Evolutionary conservation across 1,139 yeast genomes (phyloP).

Genomic region (Geotrichum australiense): DNA sequence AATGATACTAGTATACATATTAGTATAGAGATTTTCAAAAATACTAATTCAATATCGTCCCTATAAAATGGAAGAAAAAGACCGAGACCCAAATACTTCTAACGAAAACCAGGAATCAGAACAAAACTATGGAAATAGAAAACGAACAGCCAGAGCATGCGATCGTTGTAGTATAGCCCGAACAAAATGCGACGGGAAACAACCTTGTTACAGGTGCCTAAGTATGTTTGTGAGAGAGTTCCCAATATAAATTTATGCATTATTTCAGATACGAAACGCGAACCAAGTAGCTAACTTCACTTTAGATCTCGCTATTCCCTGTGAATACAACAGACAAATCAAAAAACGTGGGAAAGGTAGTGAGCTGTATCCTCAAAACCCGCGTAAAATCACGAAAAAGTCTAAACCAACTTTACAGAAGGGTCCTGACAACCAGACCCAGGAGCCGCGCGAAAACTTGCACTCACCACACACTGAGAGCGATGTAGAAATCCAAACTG

Average conservation of each 20-base stretch:
- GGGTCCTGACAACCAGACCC: too few species aligned
- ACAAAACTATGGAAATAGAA: slow-evolving; percentile 16
- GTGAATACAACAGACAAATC: slow-evolving; percentile 36
- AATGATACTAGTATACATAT: too few species aligned
- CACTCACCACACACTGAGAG: too few species aligned
- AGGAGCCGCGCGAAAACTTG: too few species aligned
- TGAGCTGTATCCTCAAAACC: slow-evolving; percentile 24
- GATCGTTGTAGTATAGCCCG: slow-evolving; percentile 38
- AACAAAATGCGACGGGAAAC: slow-evolving; percentile 38
- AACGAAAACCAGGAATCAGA: too few species aligned
- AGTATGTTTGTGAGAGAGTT: slow-evolving; percentile 22
- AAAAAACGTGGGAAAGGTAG: slow-evolving; percentile 39
- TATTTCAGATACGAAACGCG: neutral
- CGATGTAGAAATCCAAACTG: too few species aligned
- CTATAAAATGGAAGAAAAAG: too few species aligned
- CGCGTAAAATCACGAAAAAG: slow-evolving; percentile 11
- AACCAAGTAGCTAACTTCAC: neutral
- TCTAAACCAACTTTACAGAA: neutral
- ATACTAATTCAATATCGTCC: too few species aligned
- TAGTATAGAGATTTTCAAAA: too few species aligned
- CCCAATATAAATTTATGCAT: neutral
- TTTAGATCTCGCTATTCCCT: slow-evolving; percentile 26
- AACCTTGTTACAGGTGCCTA: slow-evolving; percentile 36
- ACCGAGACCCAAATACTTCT: too few species aligned
- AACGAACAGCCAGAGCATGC: slow-evolving; percentile 35